Base-by-base conservation (phyloP, 2,329 filamentous ascomycete genomes). In the Ceratocystis huliohia region DNA sequence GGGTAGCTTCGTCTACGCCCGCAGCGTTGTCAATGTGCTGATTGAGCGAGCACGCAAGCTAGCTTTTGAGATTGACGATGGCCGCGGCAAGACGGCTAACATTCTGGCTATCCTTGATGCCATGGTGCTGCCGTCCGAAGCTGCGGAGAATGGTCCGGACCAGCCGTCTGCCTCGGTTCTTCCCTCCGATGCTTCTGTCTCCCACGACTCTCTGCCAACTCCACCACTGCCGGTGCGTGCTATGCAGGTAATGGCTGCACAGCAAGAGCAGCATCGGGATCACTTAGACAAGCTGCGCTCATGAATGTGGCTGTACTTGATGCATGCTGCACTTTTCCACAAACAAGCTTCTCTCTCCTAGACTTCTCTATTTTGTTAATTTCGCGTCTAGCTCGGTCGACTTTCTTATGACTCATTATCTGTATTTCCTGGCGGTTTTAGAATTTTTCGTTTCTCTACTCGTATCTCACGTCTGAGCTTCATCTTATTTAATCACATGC, bases 1-100 rank as follows among this genome's bases (percentile, higher is more conserved):
- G 0, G 91, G 91, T 46, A 96, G 88, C 73, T 96, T 99, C 74
- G 86, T 87, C 65, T 96, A 97, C 74, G 93, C 89, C 17, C 81
- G 85, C 68, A 79, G 82, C 63, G 88, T 91, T 1, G 75, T 92
- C 8, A 73, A 74, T 15, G 82, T 87, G 44, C 77, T 93, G 69
- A 82, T 85, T 57, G 81, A 81, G 69, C 82, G 87, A 68, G 88
- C 88, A 22, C 78, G 82, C 66, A 79, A 76, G 69, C 76, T 88
- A 72, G 82, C 88, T 17, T 80, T 86, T 53, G 82, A 83, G 46
- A 79, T 91, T 57, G 88, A 90, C 70, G 78, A 79, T 13, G 84
- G 81, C 15, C 76, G 76, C n/a, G 81, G 82, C 2, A 80, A 80
- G 73, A 81, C 81, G 25, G 75, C 74, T 46, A 82, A 82, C 22